phyloP scores from a whole-genome alignment of 139 green algal genomes.

The Asterochloris erici region DNA sequence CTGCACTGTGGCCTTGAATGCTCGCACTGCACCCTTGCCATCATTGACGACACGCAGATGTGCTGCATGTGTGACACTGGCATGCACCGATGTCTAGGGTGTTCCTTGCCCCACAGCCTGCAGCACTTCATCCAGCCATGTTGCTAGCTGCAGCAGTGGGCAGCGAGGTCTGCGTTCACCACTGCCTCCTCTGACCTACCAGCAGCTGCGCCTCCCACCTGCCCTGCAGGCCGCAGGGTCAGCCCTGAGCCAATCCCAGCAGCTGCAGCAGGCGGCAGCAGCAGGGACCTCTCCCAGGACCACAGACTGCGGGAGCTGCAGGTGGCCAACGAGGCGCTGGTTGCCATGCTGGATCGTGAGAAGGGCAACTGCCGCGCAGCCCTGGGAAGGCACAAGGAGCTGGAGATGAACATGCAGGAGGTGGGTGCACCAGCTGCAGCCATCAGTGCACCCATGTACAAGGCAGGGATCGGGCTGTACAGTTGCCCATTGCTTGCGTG shows the following conservation, averaged over 20 bases:
- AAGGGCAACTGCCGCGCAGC: not conserved
- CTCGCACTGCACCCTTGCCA: no score
- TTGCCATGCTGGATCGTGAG: slow-evolving; percentile 20
- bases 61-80: no score
- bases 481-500: no score
- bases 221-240: no score
- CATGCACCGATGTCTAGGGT: no score
- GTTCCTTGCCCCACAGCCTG: no score
- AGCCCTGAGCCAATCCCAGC: not conserved
- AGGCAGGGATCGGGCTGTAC: no score
- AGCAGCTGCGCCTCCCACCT: not conserved
- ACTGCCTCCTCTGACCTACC: not conserved
- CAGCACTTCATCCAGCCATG: not conserved
- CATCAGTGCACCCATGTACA: not conserved
- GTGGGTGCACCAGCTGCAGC: not conserved
- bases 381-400: not conserved
- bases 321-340: slow-evolving; percentile 3
- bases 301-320: not conserved
- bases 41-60: no score
- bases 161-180: not conserved
- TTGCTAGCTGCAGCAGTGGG: no score
- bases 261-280: not conserved
- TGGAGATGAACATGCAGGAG: slow-evolving; percentile 1
- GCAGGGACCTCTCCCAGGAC: not conserved
- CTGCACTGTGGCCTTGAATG: no score